A percentile compares a stretch with the other conserved stretches of the same genome.
These are phyloP conservation scores for Globisporangium barbulae DNA, from an alignment of 352 stramenopile genomes.

Conservation along the genomic window DNA sequence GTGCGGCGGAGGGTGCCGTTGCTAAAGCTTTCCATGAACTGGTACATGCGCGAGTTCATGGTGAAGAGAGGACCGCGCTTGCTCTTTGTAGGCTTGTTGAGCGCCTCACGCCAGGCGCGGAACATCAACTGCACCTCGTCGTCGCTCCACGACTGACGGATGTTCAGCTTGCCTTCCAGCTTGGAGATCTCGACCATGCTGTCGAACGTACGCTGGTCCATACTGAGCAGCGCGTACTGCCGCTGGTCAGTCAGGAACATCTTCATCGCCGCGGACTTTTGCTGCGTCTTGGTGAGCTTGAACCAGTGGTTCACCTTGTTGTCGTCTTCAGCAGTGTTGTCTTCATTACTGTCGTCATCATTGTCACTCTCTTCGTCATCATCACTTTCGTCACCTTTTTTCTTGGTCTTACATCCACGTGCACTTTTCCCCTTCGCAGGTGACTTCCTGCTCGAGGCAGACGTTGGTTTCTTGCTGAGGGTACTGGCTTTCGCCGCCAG, in stretches of 20 bases:
- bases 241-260: constrained; percentile 11
- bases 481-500: not conserved
- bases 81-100: constrained; percentile 3
- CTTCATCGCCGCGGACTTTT: constrained; percentile 1
- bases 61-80: not conserved
- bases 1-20: constrained; percentile 8
- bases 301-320: constrained; percentile 13
- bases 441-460: not conserved
- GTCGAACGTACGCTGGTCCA: constrained; percentile 13
- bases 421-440: not conserved
- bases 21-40: constrained; percentile 10
- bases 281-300: constrained; percentile 9
- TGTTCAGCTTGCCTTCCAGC: constrained; percentile 11
- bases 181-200: constrained; percentile 11
- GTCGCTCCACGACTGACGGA: constrained; percentile 12
- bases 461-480: not conserved
- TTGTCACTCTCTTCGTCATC: not conserved
- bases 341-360: not conserved
- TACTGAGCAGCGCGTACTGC: constrained; percentile 10
- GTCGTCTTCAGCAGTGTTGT: not conserved
- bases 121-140: constrained; percentile 13
- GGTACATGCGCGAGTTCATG: constrained; percentile 15
- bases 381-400: not conserved
- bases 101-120: constrained; percentile 11
- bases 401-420: not conserved